Conservation (phyloP, 1,284 basidiomycete genomes). For the Quambalaria eucalypti region DNA sequence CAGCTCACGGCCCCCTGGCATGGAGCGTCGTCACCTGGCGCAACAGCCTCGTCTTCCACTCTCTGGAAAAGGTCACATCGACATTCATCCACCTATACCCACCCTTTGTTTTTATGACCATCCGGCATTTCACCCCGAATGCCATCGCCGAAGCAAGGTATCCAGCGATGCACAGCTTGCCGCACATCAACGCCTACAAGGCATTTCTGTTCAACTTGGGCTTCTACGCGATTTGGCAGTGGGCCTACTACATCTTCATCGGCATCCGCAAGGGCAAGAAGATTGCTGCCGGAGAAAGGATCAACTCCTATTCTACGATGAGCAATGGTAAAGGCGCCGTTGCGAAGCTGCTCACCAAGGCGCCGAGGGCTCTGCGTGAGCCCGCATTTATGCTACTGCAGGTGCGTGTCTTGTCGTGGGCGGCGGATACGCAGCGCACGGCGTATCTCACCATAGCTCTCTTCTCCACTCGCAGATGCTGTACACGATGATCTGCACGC, state of each 20-base stretch:
- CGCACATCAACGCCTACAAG: slow-evolving; percentile 57
- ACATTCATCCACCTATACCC: slow-evolving; percentile 83
- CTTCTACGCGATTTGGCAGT: slow-evolving; percentile 71
- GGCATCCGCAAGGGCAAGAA: slow-evolving; percentile 15
- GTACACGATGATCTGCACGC: slow-evolving; percentile 73
- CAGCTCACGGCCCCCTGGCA: slow-evolving; percentile 60
- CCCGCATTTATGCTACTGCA: slow-evolving; percentile 23
- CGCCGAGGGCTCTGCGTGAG: slow-evolving; percentile 18
- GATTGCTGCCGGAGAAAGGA: slow-evolving; percentile 29
- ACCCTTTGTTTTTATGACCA: slow-evolving; percentile 55
- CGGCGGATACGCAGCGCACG: no score
- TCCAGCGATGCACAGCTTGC: slow-evolving; percentile 65
- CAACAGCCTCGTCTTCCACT: slow-evolving; percentile 74
- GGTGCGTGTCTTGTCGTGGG: no score
- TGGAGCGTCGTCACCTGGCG: slow-evolving; percentile 92
- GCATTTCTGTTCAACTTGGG: slow-evolving; percentile 52
- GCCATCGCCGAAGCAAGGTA: slow-evolving; percentile 59
- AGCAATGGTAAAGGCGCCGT: slow-evolving; percentile 31
- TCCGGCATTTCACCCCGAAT: slow-evolving; percentile 65
- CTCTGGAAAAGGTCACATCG: slow-evolving; percentile 72
- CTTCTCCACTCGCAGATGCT: no score
- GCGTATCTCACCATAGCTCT: no score
- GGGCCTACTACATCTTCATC: slow-evolving; percentile 54
- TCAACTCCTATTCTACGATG: slow-evolving; percentile 34
- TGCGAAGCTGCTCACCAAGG: slow-evolving; percentile 29